Base-by-base conservation (phyloP, 2,329 filamentous ascomycete genomes). In the Fusarium miscanthi region DNA sequence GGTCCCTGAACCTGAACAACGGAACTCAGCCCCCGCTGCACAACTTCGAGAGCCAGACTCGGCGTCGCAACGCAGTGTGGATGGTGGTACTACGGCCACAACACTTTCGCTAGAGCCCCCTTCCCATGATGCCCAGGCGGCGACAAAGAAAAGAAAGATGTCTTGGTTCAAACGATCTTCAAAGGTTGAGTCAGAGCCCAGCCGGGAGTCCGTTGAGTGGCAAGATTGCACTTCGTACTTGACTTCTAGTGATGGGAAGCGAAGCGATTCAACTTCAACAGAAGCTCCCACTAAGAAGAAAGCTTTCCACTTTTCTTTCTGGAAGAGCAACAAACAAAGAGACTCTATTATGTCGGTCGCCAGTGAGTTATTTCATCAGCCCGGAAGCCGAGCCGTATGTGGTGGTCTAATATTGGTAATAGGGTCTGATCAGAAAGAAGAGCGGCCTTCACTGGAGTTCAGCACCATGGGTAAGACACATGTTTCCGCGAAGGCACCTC, bases 231-330 rank as follows among this genome's bases (percentile, higher is more conserved):
- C 62, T 48, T 78, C 76, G 38, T 71, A 72, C 12, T 57, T 69
- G 38, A 70, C 70, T 46, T 74, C 73, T 53, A 76, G 74, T 49
- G 74, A 77, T 42, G 74, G 67, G 17, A 74, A 78, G 64, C 65
- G 75, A 64, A 71, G 72, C 62, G 52, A 80, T 52, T 74, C 75
- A 21, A 61, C 74, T n/a, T 57, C 73, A 30, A 72, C 75, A 49
- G 76, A 61, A 52, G 70, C 72, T 35, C 64, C 77, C 5, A 79
- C 78, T 56, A 89, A 85, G 80, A 89, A 86, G 81, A 86, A 86
- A 80, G 82, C 82, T 13, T 88, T 90, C 67, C 82, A 81, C 35
- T 84, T 89, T 21, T 81, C 85, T 9, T 90, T 90, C 69, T 90
- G 87, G 87, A 89, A 87, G 77, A 83, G 79, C 33, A 82, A 79